Evolutionary conservation across 2,329 filamentous ascomycete genomes (phyloP), one percentile per base, ranked within the genome.

Genomic region (Dryadomyces sulphureus): DNA sequence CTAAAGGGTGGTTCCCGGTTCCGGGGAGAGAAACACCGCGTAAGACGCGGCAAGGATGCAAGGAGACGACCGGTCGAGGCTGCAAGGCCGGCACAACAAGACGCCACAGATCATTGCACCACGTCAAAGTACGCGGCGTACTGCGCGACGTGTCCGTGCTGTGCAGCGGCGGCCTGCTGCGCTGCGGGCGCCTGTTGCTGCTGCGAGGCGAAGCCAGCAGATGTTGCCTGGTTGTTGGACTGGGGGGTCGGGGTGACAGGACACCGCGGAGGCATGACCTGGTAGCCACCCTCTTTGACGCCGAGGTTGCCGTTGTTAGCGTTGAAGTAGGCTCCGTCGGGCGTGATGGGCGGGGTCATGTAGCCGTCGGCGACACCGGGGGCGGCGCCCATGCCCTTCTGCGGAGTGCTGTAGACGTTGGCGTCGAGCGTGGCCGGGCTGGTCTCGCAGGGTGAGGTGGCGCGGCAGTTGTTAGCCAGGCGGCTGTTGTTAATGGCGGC

Each of bases 311-410:
- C 59, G 34, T 61, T 62, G 41, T 65, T 61, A 42, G 64, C 62
- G 25, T 61, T 66, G 45, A 78, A 78, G 54, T 66, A 69, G 44
- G 73, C 69, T 7, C 77, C 75, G 51, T 90, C 85, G 5, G 86
- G 86, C 0, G 86, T 92, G 59, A 92, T 90, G 1, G 86, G 86
- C 22, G 86, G 86, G 16, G 86, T 92, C 54, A 89, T 74, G 62
- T 88, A 88, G 48, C 85, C 86, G 53, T 86, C 75, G 34, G 79
- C 76, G 52, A 79, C 72, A 44, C 70, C 69, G 45, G 75, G 66
- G n/a, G 67, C 64, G 44, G 74, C 68, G 53, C 78, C 79, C 49
- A 80, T 77, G 43, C 74, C 75, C 68, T 90, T 90, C 57, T 86
- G 80, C 14, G 86, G 86, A 16, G 86, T 92, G 64, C 79, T 82